Percentiles rank a stretch among this genome's conserved stretches.
These are phyloP conservation scores for Gamsiella multidivaricata DNA, from an alignment of 192 early-diverging fungal genomes.

Conservation along the genomic window DNA sequence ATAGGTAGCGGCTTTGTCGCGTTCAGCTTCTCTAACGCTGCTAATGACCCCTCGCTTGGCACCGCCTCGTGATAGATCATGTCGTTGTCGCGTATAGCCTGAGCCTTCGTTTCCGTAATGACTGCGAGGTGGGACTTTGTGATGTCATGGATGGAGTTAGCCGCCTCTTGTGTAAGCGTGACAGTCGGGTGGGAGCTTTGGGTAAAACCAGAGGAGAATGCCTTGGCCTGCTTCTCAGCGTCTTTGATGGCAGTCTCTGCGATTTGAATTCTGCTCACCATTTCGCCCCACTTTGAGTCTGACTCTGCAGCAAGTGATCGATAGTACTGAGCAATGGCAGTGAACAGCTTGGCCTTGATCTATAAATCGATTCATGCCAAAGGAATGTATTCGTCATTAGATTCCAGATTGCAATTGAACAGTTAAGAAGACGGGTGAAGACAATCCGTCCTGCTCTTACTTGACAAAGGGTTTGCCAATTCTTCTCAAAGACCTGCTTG, in stretches of 20 bases:
- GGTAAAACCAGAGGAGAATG: conserved; percentile 71
- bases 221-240: conserved; percentile 78
- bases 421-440: background rate
- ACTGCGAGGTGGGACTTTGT: conserved; percentile 72
- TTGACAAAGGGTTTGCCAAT: conserved; percentile 86
- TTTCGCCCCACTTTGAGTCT: conserved; percentile 87
- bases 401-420: background rate
- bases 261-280: conserved; percentile 78
- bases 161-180: conserved; percentile 71
- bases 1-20: conserved; percentile 85
- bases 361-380: conserved; percentile 27
- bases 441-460: no score
- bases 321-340: conserved; percentile 89
- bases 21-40: conserved; percentile 86
- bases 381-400: conserved; percentile 1
- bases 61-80: conserved; percentile 93
- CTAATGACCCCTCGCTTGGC: conserved; percentile 80
- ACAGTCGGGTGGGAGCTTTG: conserved; percentile 68
- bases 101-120: conserved; percentile 76
- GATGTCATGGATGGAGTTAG: conserved; percentile 78
- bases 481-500: conserved; percentile 78
- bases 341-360: conserved; percentile 91
- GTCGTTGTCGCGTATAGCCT: conserved; percentile 91
- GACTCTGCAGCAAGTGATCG: conserved; percentile 78
- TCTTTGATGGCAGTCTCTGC: conserved; percentile 91